Conservation (phyloP, 1,284 basidiomycete genomes). For the Moesziomyces sp. region DNA sequence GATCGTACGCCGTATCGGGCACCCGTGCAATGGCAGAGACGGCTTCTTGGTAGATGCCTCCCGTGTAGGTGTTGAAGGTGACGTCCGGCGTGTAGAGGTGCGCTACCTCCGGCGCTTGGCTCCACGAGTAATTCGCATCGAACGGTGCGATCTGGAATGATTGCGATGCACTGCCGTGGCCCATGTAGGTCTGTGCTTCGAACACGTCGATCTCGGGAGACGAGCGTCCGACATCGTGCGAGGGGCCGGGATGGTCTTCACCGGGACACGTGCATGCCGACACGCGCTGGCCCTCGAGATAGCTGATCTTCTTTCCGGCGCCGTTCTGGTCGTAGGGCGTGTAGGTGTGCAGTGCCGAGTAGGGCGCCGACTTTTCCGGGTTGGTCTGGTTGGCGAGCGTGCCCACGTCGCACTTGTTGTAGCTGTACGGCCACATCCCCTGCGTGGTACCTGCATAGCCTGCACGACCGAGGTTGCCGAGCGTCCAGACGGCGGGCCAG, state of each 20-base stretch:
- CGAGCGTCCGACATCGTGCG: conserved; percentile 46
- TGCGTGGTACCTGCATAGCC: conserved; percentile 64
- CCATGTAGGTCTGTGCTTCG: conserved; percentile 66
- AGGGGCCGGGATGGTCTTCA: conserved; percentile 51
- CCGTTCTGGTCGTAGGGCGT: conserved; percentile 10
- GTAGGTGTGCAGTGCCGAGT: conserved; percentile 21
- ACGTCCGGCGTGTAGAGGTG: conserved; percentile 16
- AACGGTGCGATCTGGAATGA: conserved; percentile 66
- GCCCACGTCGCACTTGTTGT: conserved; percentile 62
- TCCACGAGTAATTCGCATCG: conserved; percentile 59
- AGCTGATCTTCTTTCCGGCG: conserved; percentile 17
- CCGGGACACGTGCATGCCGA: conserved; percentile 56
- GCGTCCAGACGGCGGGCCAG: conserved; percentile 69
- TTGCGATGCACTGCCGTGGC: conserved; percentile 48
- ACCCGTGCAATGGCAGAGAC: conserved; percentile 53
- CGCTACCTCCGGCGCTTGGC: conserved; percentile 10
- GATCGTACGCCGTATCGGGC: conserved; percentile 51
- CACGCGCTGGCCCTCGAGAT: conserved; percentile 43
- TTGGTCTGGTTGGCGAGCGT: conserved; percentile 58
- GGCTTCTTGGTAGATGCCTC: conserved; percentile 63
- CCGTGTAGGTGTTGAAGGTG: conserved; percentile 58
- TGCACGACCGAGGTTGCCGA: conserved; percentile 56
- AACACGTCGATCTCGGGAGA: conserved; percentile 67
- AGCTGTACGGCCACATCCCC: conserved; percentile 67
- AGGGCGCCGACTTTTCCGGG: conserved; percentile 37